Evolutionary conservation across 2,329 filamentous ascomycete genomes (phyloP).

Genomic region (Purpureocillium takamizusanense): DNA sequence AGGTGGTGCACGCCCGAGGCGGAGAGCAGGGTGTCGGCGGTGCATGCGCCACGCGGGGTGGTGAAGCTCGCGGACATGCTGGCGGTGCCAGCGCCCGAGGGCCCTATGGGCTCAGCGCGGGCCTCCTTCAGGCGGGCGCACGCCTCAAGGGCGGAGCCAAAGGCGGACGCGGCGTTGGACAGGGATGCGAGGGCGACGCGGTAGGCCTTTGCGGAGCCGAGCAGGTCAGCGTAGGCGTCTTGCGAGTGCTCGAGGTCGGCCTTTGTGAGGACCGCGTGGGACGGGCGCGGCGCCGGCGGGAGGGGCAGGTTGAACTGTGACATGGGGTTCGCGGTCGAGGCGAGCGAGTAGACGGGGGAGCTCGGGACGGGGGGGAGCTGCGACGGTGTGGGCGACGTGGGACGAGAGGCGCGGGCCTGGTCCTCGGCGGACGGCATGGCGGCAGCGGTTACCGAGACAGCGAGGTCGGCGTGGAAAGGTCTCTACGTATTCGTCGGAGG

Average conservation of each 20-base stretch:
- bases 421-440: too few species aligned
- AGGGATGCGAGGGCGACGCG: constrained; percentile 52
- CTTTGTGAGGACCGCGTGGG: constrained; percentile 52
- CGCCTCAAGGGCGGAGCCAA: constrained; percentile 55
- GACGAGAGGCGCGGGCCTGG: too few species aligned
- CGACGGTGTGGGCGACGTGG: constrained; percentile 38
- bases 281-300: constrained; percentile 49
- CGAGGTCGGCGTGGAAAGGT: too few species aligned
- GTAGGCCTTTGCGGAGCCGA: constrained; percentile 55
- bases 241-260: constrained; percentile 55
- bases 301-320: constrained; percentile 50
- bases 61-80: constrained; percentile 39
- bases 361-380: constrained; percentile 50
- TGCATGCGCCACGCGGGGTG: constrained; percentile 39
- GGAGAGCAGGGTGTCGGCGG: constrained; percentile 53
- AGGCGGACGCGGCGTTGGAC: constrained; percentile 52
- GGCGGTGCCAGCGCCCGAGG: constrained; percentile 20
- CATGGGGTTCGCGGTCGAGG: constrained; percentile 52
- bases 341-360: constrained; percentile 56
- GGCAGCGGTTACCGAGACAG: too few species aligned
- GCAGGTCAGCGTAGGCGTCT: constrained; percentile 51
- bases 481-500: too few species aligned
- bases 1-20: constrained; percentile 58
- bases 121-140: constrained; percentile 62
- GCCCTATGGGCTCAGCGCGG: constrained; percentile 46